Base-by-base conservation (phyloP, 495 filamentous ascomycete species). In the Penicillium mononematosum region DNA sequence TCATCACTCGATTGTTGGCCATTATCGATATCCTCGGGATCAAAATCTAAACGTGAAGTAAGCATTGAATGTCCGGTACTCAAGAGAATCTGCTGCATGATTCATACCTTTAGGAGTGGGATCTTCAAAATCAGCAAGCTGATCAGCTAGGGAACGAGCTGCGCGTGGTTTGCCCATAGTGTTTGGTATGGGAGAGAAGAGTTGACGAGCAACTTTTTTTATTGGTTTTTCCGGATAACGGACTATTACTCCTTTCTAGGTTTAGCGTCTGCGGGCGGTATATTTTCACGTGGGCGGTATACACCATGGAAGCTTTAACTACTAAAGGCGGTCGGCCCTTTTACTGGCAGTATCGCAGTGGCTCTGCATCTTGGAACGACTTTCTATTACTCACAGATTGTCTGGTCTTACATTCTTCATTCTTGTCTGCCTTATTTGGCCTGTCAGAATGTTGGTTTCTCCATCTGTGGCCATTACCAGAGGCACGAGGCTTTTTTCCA, bases 21-120 rank as follows among this genome's bases (percentile, higher is more conserved):
- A 32, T 70, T 78, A 17, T 80, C 83, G 48, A 86, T 81, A 62
- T 88, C 86, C 76, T 98, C 93, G 1, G 91, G 91, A 68, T 98
- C 93, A 65, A 89, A 88, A 68, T 98, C 93, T 96, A 64, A 22
- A 45, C 50, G 39, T 19, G 43, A 36, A 38, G 45, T 65, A n/a
- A 65, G 53, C 25, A 49, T 45, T 39, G 29, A 52, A 56, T 22
- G 51, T 46, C 22, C 32, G n/a, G 45, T 11, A 24, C 32, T 12
- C 41, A 29, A 49, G 36, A 39, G 31, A 25, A 56, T 36, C 17
- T 20, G 5, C 12, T 19, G 22, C 8, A 34, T 39, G 6, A 12
- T 20, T 14, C 17, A 39, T 70, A 88, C 86, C 85, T 70, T 78
- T 82, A 5, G 85, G 82, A 43, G 81, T 75, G 50, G 82, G 80